Evolutionary conservation across 2,329 filamentous ascomycete species (phyloP).

Genomic region (Paecilomyces sp.): DNA sequence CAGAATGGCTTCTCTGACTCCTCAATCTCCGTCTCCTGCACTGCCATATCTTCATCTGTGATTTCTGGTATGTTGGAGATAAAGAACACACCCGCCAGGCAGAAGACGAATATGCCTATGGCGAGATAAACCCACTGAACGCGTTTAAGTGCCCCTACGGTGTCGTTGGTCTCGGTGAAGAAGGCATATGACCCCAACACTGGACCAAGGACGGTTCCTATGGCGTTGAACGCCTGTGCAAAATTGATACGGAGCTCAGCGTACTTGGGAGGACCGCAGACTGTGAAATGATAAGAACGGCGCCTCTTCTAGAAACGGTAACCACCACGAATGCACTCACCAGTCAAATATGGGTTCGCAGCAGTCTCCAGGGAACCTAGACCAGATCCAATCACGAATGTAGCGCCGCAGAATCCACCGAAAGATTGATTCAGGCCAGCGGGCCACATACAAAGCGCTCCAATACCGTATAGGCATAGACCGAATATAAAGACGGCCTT

Average conservation of each 20-base stretch:
- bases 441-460: conserved; percentile 80
- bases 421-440: conserved; percentile 67
- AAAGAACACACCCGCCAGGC: conserved; percentile 61
- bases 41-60: conserved; percentile 62
- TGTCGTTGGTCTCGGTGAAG: conserved; percentile 57
- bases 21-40: conserved; percentile 47
- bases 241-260: conserved; percentile 72
- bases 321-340: conserved; percentile 16
- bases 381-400: conserved; percentile 69
- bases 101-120: conserved; percentile 64
- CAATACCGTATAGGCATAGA: conserved; percentile 60
- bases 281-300: conserved; percentile 29
- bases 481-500: conserved; percentile 74
- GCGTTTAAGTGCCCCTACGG: conserved; percentile 52
- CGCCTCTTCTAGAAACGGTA: neutral
- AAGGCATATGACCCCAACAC: conserved; percentile 67
- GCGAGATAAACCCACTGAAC: conserved; percentile 79
- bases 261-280: conserved; percentile 68
- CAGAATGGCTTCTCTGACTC: conserved; percentile 54
- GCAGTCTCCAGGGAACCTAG: conserved; percentile 69
- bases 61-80: conserved; percentile 64
- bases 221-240: conserved; percentile 69
- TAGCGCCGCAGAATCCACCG: conserved; percentile 62
- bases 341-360: conserved; percentile 68
- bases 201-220: conserved; percentile 67